Base-by-base conservation (phyloP, 2,329 filamentous ascomycete genomes). In the Verticillium tricorpus region DNA sequence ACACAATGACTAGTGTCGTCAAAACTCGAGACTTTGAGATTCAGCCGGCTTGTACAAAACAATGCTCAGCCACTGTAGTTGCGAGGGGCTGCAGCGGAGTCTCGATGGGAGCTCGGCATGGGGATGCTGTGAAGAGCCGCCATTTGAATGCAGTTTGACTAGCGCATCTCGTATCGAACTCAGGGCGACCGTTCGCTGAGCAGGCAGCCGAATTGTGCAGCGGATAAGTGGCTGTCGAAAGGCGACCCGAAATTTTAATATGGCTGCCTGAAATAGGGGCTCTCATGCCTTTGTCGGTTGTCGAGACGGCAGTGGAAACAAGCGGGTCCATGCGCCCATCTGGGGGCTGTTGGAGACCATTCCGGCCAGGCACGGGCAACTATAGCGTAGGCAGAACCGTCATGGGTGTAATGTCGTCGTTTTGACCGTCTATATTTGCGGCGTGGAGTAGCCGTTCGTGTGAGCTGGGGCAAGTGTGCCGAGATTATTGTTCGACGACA, bases 201-300 rank as follows among this genome's bases (percentile, higher is more conserved):
- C 34, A 57, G 56, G 56, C 56, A 57, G 56, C 56, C 34, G 34
- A 37, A 39, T 57, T 57, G 34, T 37, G 31, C 34, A 17, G 56
- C 56, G 34, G 5, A 15, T 39, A 32, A 57, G 34, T 57, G 56
- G 56, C 8, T 57, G 56, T 37, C 28, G 14, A n/a, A 22, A 19
- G 19, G 19, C 7, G 17, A 22, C 3, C 19, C 45, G 19, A 25
- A 12, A 11, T 11, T 11, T 22, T 22, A 35, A 35, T 35, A 1
- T 11, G 34, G 34, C 34, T 35, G 34, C 34, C 34, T 35, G 34
- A 11, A 35, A 35, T 35, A 35, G 34, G 34, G 34, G 34, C 34
- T 35, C 14, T 35, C 34, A 35, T 35, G 34, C 34, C 34, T 14
- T 11, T 14, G 34, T 3, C 3, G 11, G 1, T 35, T 35, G 14